Evolutionary conservation across 345 rosid species (phyloP), one percentile per base, ranked within the genome.

Genomic region (Balakata baccata): DNA sequence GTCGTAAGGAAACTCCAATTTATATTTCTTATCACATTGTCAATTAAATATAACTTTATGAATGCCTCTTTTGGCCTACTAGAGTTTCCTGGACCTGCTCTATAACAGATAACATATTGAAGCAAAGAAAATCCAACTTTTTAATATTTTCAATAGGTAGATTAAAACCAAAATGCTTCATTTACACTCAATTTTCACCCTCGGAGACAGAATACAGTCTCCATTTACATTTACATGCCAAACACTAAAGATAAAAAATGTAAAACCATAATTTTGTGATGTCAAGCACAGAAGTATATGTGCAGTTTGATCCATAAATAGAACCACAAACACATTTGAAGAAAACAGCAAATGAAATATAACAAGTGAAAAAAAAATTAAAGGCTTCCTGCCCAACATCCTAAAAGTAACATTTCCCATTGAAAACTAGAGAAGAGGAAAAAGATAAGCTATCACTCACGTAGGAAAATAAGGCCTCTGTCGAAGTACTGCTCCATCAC

Each of bases 381-480:
- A 29, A 25, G 29, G 14, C 8, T 17, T 10, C 18, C 18, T 6
- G 57, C n/a, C 12, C 25, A n/a, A 72, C 50, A 25, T 62, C 1
- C n/a, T 45, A 16, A 54, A 53, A 54, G 14, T 11, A 16, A 34
- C 53, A 23, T 52, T 11, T 2, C 14, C 37, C 14, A 29, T 29
- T 11, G 52, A 70, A 51, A 54, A 68, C 14, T 43, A 11, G 61
- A 25, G 22, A 56, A 16, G 75, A n/a, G 39, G 34, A 58, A 65
- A 60, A 1, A 23, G 17, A 60, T 8, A 68, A 68, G 66, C 50
- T 39, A 57, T 72, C 63, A 73, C 90, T 92, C 81, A 94, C 98
- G 74, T 75, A 53, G 97, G 97, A 87, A 89, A 90, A 84, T 90
- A 89, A 65, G 62, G 81, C 82, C 80, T 87, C 49, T 34, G 75